Evolutionary conservation across 2,329 filamentous ascomycete species (phyloP).

Genomic region (Fusarium praegraminearum): DNA sequence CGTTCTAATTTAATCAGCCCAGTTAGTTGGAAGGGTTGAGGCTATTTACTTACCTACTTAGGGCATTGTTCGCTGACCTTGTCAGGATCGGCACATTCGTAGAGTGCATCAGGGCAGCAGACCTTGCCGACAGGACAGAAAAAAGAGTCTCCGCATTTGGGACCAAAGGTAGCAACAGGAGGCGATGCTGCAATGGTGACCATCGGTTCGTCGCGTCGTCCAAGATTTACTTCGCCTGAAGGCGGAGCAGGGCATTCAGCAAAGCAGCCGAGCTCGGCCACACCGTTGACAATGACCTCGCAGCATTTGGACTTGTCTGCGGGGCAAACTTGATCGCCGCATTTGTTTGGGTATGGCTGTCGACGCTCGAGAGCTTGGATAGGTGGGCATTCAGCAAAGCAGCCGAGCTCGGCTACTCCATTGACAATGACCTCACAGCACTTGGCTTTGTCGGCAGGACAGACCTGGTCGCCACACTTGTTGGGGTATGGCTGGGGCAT

Average conservation of each 20-base stretch:
- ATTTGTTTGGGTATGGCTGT: background rate
- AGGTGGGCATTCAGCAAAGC: background rate
- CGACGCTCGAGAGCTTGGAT: background rate
- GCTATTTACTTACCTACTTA: background rate
- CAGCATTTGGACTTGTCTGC: background rate
- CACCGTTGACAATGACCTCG: background rate
- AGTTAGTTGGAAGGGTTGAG: too few relatives aligned
- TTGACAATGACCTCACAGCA: conserved; percentile 1
- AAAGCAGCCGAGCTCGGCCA: background rate
- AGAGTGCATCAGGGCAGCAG: background rate
- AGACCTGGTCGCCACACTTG: conserved; percentile 4
- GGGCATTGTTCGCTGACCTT: background rate
- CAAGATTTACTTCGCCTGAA: background rate
- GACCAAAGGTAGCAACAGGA: background rate
- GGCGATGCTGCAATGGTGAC: background rate
- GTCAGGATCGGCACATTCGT: background rate
- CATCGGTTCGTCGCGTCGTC: background rate
- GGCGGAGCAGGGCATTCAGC: background rate
- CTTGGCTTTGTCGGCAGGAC: background rate
- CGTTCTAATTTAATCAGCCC: background rate
- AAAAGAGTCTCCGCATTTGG: conserved; percentile 5
- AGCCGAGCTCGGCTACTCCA: background rate
- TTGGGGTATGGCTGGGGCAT: background rate
- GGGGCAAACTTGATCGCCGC: conserved; percentile 2
- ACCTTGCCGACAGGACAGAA: conserved; percentile 3